Conservation (phyloP, 1,284 basidiomycete genomes). For the Nidula niveotomentosa region DNA sequence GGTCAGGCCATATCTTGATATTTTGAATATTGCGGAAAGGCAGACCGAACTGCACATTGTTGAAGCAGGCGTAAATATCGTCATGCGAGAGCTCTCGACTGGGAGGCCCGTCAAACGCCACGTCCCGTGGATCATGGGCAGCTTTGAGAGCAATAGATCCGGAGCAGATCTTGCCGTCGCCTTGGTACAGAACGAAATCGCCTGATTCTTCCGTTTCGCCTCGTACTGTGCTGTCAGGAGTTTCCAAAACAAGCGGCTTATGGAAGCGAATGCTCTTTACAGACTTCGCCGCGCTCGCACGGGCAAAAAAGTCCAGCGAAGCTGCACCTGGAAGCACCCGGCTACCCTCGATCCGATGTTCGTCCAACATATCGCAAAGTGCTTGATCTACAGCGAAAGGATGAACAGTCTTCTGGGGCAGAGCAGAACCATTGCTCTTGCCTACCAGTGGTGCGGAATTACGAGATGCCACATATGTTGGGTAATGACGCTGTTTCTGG, state of each 20-base stretch:
- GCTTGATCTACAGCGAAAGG: slow-evolving; percentile 20
- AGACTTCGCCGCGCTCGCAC: slow-evolving; percentile 9
- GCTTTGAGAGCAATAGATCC: slow-evolving; percentile 16
- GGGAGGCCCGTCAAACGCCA: slow-evolving; percentile 16
- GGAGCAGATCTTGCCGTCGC: slow-evolving; percentile 24
- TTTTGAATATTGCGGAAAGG: slow-evolving; percentile 29
- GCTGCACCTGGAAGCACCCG: slow-evolving; percentile 32
- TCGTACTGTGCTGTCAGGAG: slow-evolving; percentile 16
- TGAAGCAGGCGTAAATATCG: slow-evolving; percentile 24
- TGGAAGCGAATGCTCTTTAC: slow-evolving; percentile 27
- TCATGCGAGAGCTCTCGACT: slow-evolving; percentile 15
- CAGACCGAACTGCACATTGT: slow-evolving; percentile 28
- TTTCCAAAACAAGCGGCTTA: slow-evolving; percentile 20
- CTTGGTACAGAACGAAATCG: slow-evolving; percentile 18
- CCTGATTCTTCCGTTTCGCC: slow-evolving; percentile 17
- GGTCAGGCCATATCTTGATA: slow-evolving; percentile 23
- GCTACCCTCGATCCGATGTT: slow-evolving; percentile 29
- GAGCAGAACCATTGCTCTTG: not conserved
- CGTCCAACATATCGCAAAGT: slow-evolving; percentile 24
- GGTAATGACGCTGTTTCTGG: slow-evolving; percentile 32
- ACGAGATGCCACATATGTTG: slow-evolving; percentile 24
- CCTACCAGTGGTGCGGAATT: slow-evolving; percentile 2
- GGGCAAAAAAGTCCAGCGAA: slow-evolving; percentile 27
- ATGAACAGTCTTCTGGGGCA: slow-evolving; percentile 1
- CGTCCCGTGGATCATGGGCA: slow-evolving; percentile 5